Base-by-base conservation (phyloP, 306 rosid species). In the Herpetospermum pedunculosum region DNA sequence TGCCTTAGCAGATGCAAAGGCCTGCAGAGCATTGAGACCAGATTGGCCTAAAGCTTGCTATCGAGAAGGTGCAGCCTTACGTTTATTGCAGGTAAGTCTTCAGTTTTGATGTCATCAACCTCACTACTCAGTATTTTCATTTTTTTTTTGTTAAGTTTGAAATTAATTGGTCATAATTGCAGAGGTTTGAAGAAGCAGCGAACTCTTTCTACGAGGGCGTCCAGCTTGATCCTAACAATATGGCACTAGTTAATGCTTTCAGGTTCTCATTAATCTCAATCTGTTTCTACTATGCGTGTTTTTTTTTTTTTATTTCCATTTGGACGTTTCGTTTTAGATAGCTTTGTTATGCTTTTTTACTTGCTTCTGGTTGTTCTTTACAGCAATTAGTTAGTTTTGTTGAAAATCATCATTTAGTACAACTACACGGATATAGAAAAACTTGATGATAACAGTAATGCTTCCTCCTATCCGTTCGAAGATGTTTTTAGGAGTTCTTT, bases 1-100 rank as follows among this genome's bases (percentile, higher is more conserved):
- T 9, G 96, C 99, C 81, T 82, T 94, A 75, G 89, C 84, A 48
- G 99, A 94, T 80, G 99, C 96, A 72, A 94, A 88, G 84, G 84
- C 89, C 40, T 91, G 96, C 81, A 83, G 96, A 85, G 84, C 84
- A 48, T 76, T 91, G 81, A 87, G 82, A 82, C 96, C 99, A 16
- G 91, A 91, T 79, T 94, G 99, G 99, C 78, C 92, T 21, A 94
- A 94, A 84, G 96, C 96, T 82, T 91, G 99, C 84, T 94, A 88
- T 55, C 88, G 97, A 18, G 99, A 89, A 89, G 99, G 97, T 30
- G 97, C 97, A 52, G 99, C 97, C 41, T 84, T 91, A 76, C 90
- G 96, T 29, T 78, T 89, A 48, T 81, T 94, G 82, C 95, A 88
- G 99, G 99, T 86, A 83, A 55, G 91, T 75, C 47, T 25, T 64